Evolutionary conservation across 1,284 basidiomycete genomes (phyloP).

Genomic region (Trichosporon sp.): DNA sequence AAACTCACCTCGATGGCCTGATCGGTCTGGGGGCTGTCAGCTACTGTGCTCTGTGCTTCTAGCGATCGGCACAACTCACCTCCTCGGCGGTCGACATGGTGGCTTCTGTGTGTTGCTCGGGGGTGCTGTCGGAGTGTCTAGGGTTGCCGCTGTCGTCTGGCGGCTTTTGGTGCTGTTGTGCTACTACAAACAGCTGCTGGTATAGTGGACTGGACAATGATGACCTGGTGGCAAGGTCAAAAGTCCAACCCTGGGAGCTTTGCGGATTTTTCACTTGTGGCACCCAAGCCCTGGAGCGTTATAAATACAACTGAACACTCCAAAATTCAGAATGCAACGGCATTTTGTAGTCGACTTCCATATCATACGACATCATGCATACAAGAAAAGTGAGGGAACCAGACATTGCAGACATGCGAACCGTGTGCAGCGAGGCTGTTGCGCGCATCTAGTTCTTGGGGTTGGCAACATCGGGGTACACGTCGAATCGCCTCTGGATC

Average conservation of each 20-base stretch:
- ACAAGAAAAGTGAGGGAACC: conserved; percentile 16
- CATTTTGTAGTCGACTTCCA: background rate
- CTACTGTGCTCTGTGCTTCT: background rate
- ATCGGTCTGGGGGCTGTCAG: conserved; percentile 44
- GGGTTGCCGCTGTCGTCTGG: conserved; percentile 13
- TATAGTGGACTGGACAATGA: conserved; percentile 11
- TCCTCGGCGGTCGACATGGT: conserved; percentile 30
- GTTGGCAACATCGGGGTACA: conserved; percentile 72
- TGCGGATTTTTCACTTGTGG: conserved; percentile 19
- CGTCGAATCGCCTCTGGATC: conserved; percentile 84
- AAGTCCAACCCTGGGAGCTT: conserved; percentile 15
- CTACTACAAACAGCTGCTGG: conserved; percentile 14
- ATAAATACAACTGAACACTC: background rate
- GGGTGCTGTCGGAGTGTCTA: background rate
- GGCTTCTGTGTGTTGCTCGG: background rate
- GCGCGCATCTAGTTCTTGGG: conserved; percentile 22
- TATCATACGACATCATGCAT: conserved; percentile 15
- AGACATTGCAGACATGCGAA: conserved; percentile 14
- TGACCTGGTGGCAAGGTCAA: conserved; percentile 19
- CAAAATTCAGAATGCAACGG: background rate
- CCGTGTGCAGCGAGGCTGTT: conserved; percentile 10
- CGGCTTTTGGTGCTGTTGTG: conserved; percentile 24
- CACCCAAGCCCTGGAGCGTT: background rate
- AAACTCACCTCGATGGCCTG: conserved; percentile 51
- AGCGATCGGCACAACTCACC: conserved; percentile 7